These are phyloP conservation scores for Clarireedia monteithiana DNA, from an alignment of 2,329 filamentous ascomycete species.

Conservation along the genomic window DNA sequence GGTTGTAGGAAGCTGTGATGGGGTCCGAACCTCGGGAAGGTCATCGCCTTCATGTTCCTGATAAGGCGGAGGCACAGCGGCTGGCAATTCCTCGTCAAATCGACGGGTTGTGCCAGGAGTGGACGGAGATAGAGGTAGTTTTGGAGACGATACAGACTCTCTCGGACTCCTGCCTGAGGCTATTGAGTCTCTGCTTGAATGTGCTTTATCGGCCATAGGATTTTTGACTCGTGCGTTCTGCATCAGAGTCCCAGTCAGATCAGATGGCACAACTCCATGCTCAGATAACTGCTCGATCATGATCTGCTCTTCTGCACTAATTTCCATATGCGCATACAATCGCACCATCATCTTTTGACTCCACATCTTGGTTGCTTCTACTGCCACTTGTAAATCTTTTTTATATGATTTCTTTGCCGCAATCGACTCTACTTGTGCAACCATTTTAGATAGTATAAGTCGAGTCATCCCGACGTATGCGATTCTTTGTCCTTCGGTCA, in stretches of 20 bases:
- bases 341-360: slow-evolving; percentile 97
- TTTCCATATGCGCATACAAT: slow-evolving; percentile 93
- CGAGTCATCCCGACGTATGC: slow-evolving; percentile 90
- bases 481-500: slow-evolving; percentile 92
- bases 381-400: slow-evolving; percentile 61
- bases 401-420: slow-evolving; percentile 55
- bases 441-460: slow-evolving; percentile 71
- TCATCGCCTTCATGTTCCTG: slow-evolving; percentile 59
- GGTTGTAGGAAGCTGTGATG: slow-evolving; percentile 72
- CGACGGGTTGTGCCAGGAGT: slow-evolving; percentile 7
- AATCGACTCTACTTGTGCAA: slow-evolving; percentile 56
- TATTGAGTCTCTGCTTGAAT: slow-evolving; percentile 22
- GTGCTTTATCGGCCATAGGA: slow-evolving; percentile 59
- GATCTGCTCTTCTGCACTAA: slow-evolving; percentile 81
- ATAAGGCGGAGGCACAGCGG: slow-evolving; percentile 50
- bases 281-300: slow-evolving; percentile 98
- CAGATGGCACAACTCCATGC: slow-evolving; percentile 78
- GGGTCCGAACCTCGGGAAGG: slow-evolving; percentile 71
- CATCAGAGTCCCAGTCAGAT: slow-evolving; percentile 82
- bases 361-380: slow-evolving; percentile 89
- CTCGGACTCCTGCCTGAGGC: slow-evolving; percentile 27
- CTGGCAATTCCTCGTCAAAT: slow-evolving; percentile 37
- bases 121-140: slow-evolving; percentile 7
- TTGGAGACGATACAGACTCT: slow-evolving; percentile 31
- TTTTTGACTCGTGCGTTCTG: slow-evolving; percentile 90